phyloP scores from a whole-genome alignment of 176 grass and related monocot species.

The Chloris gayana region DNA sequence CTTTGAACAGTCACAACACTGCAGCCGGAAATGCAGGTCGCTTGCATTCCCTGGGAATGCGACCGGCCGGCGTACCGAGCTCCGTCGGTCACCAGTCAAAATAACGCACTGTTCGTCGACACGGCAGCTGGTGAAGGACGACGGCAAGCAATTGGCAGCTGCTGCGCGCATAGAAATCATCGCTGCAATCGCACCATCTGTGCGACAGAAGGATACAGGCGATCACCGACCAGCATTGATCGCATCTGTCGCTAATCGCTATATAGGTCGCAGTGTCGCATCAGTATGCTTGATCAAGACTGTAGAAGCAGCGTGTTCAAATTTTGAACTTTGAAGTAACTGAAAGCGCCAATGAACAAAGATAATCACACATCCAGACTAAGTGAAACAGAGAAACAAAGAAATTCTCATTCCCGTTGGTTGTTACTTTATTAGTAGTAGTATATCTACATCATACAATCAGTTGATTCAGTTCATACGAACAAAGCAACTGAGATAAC shows the following conservation, averaged over 20 bases:
- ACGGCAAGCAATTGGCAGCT: neutral
- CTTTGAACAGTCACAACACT: neutral
- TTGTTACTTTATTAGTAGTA: neutral
- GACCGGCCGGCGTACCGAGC: too few species aligned
- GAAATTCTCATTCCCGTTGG: neutral
- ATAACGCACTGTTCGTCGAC: neutral
- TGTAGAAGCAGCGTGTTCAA: neutral
- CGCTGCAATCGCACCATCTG: neutral
- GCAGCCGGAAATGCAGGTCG: too few species aligned
- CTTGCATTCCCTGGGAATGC: too few species aligned
- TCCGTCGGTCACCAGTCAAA: too few species aligned
- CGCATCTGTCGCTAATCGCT: too few species aligned
- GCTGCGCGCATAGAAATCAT: constrained; percentile 3
- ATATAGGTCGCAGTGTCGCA: neutral
- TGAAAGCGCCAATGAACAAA: neutral
- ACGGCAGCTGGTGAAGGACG: neutral
- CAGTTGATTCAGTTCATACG: constrained; percentile 9
- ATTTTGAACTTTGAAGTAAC: neutral
- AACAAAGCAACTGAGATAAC: neutral
- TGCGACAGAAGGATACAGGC: neutral
- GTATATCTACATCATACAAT: constrained; percentile 11
- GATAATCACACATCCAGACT: neutral
- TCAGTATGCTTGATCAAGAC: too few species aligned
- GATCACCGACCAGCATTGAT: neutral
- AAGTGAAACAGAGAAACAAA: neutral